Conservation (phyloP, 768 basidiomycete species). For the Calocera cornea region DNA sequence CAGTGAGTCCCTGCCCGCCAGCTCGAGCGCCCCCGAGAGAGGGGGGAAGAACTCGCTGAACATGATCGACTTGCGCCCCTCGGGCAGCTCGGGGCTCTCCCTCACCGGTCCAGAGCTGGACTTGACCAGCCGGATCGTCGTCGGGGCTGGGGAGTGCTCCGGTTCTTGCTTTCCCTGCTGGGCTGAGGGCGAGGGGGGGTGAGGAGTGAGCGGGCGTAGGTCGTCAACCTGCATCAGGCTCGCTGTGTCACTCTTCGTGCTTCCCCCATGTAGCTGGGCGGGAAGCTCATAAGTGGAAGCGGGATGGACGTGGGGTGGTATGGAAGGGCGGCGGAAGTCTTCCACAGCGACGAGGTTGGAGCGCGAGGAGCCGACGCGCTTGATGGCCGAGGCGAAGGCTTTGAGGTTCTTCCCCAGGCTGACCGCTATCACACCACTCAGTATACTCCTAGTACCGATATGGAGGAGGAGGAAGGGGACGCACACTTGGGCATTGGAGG, state of each 20-base stretch:
- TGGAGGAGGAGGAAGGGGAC: background rate
- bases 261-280: background rate
- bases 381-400: constrained; percentile 62
- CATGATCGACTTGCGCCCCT: background rate
- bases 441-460: background rate
- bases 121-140: constrained; percentile 14
- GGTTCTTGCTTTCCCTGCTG: background rate
- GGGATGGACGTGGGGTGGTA: background rate
- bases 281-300: background rate
- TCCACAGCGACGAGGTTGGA: constrained; percentile 16
- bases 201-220: background rate
- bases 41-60: background rate
- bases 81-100: background rate
- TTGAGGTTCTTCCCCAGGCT: constrained; percentile 29
- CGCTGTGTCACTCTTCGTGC: background rate
- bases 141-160: constrained; percentile 7
- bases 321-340: background rate
- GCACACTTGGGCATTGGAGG: background rate
- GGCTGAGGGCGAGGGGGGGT: background rate
- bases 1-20: background rate
- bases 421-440: background rate
- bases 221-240: background rate
- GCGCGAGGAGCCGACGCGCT: constrained; percentile 33
- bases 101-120: background rate
- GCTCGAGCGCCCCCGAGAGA: background rate